Conservation (phyloP, 1,284 basidiomycete genomes). For the Fomitopsis pinicola region DNA sequence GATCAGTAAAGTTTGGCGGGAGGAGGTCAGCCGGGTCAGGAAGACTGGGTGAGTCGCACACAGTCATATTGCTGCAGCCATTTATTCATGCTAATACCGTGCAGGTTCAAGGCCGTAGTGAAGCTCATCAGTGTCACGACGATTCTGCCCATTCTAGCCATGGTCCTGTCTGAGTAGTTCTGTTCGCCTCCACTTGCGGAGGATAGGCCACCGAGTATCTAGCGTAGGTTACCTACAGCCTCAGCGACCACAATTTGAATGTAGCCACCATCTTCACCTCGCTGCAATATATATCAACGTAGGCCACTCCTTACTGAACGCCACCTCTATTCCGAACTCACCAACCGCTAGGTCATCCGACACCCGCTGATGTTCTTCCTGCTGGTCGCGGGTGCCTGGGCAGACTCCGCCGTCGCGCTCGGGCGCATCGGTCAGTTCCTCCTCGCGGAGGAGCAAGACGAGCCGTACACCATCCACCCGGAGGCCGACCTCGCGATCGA, state of each 20-base stretch:
- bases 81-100: background rate
- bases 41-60: slow-evolving; percentile 40
- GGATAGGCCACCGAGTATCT: too few relatives aligned
- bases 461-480: slow-evolving; percentile 7
- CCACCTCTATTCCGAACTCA: background rate
- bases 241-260: slow-evolving; percentile 61
- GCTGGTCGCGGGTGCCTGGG: slow-evolving; percentile 41
- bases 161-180: slow-evolving; percentile 54
- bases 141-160: slow-evolving; percentile 63
- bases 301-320: slow-evolving; percentile 17
- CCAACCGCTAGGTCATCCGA: slow-evolving; percentile 41
- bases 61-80: background rate
- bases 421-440: slow-evolving; percentile 56
- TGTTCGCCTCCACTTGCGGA: too few relatives aligned
- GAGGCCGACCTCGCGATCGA: slow-evolving; percentile 40
- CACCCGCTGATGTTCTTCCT: slow-evolving; percentile 50
- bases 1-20: slow-evolving; percentile 44
- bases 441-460: slow-evolving; percentile 27
- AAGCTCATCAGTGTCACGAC: slow-evolving; percentile 52
- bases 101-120: slow-evolving; percentile 44
- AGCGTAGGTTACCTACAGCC: slow-evolving; percentile 61
- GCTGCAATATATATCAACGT: slow-evolving; percentile 71
- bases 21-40: slow-evolving; percentile 50
- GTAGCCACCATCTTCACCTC: slow-evolving; percentile 72
- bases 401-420: slow-evolving; percentile 63